phyloP scores from a whole-genome alignment of 257 asterid species.

The Penstemon newberryi region DNA sequence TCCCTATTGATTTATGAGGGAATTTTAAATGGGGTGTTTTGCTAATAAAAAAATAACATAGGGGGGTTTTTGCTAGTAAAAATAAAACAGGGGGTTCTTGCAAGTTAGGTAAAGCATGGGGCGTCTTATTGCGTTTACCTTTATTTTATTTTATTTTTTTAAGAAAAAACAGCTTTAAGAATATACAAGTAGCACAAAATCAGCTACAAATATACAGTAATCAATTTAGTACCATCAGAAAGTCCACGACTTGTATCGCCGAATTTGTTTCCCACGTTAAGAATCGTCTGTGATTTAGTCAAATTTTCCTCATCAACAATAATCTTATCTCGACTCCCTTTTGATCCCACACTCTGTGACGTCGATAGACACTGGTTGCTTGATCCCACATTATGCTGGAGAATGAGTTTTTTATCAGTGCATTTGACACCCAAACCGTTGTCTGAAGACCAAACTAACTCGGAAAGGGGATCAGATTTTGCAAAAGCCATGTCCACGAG shows the following conservation, averaged over 20 bases:
- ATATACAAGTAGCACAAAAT: no score
- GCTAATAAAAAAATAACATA: no score
- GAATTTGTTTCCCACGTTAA: constrained; percentile 19
- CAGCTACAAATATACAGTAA: constrained; percentile 7
- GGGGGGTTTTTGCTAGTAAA: no score
- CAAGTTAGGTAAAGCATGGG: no score
- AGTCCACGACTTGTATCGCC: constrained; percentile 15
- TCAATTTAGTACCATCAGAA: constrained; percentile 23
- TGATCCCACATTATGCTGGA: constrained; percentile 43
- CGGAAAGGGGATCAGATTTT: constrained; percentile 64
- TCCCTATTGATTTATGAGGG: no score
- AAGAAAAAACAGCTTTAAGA: no score
- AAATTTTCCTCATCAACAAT: constrained; percentile 30
- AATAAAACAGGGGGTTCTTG: no score
- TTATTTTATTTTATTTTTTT: no score
- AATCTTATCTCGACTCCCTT: constrained; percentile 30
- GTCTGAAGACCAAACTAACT: constrained; percentile 73
- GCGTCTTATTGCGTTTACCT: no score
- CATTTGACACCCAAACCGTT: constrained; percentile 62
- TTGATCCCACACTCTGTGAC: constrained; percentile 32
- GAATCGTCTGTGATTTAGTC: constrained; percentile 18
- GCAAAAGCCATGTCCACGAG: constrained; percentile 45
- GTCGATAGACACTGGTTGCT: constrained; percentile 28
- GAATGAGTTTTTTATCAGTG: constrained; percentile 42
- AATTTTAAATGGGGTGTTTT: no score